phyloP scores from a whole-genome alignment of 805 yeast species.

The Suhomyces pyralidae region DNA sequence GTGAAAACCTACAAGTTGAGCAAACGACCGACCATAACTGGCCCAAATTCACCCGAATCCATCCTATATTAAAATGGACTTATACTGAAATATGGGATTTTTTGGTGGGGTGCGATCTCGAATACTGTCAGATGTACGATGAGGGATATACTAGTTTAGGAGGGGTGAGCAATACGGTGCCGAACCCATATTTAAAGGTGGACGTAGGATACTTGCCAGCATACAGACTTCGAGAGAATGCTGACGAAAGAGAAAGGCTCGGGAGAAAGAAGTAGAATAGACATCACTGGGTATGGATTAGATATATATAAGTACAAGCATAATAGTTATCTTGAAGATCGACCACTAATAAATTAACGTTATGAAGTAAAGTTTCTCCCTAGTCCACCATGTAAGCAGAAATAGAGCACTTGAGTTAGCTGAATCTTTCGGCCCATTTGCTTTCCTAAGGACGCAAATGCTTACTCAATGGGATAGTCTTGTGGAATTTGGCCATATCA shows the following conservation, averaged over 20 bases:
- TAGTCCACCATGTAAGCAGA: not conserved
- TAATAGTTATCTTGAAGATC: not conserved
- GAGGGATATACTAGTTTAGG: slow-evolving; percentile 89
- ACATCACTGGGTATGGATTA: not conserved
- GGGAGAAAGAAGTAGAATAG: slow-evolving; percentile 25
- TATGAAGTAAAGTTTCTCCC: too few relatives aligned
- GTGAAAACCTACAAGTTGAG: slow-evolving; percentile 52
- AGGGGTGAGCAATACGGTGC: slow-evolving; percentile 64
- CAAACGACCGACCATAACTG: slow-evolving; percentile 85
- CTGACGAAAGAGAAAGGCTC: slow-evolving; percentile 52
- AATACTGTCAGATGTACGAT: slow-evolving; percentile 77
- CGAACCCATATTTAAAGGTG: slow-evolving; percentile 55
- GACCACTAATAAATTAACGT: not conserved
- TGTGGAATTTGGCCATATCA: too few relatives aligned
- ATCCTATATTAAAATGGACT: slow-evolving; percentile 88
- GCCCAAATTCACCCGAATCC: slow-evolving; percentile 83
- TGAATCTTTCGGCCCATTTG: not conserved
- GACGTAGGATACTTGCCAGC: slow-evolving; percentile 46
- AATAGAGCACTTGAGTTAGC: not conserved
- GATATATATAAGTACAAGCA: not conserved
- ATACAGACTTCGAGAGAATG: slow-evolving; percentile 56
- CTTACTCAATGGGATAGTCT: not conserved
- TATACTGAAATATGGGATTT: slow-evolving; percentile 86
- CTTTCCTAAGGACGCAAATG: not conserved
- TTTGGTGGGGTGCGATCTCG: slow-evolving; percentile 52